These are phyloP conservation scores for Neolentinus lepideus DNA, from an alignment of 1,284 basidiomycete species.

Conservation along the genomic window DNA sequence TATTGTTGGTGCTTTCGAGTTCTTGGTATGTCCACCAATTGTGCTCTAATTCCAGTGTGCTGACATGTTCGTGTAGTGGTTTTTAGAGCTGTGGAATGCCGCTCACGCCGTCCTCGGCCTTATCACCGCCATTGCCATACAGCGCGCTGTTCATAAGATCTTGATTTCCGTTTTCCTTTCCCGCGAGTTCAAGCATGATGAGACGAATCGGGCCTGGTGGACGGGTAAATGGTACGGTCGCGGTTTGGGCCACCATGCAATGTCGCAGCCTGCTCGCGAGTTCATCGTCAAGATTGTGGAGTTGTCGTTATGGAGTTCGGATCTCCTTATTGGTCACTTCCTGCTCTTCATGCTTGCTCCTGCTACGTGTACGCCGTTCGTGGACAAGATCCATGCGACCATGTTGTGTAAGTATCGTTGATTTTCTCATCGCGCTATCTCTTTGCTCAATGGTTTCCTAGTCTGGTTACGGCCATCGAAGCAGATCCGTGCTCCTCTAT, in stretches of 20 bases:
- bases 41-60: not conserved
- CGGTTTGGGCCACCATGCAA: constrained; percentile 79
- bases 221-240: constrained; percentile 95
- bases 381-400: constrained; percentile 71
- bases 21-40: constrained; percentile 57
- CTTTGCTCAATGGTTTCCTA: constrained; percentile 20
- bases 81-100: constrained; percentile 88
- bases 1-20: constrained; percentile 90
- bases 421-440: constrained; percentile 10
- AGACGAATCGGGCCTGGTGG: constrained; percentile 97
- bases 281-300: constrained; percentile 85
- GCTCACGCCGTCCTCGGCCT: constrained; percentile 88
- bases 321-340: constrained; percentile 61
- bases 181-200: constrained; percentile 96
- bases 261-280: constrained; percentile 87
- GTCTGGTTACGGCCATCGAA: constrained; percentile 85
- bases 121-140: constrained; percentile 81
- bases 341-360: constrained; percentile 72
- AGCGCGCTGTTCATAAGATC: constrained; percentile 88
- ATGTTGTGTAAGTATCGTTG: constrained; percentile 52
- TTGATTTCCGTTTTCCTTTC: constrained; percentile 89
- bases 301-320: constrained; percentile 74
- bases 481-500: constrained; percentile 92
- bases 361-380: constrained; percentile 66
- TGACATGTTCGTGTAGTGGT: constrained; percentile 60